phyloP scores from a whole-genome alignment of 2,329 filamentous ascomycete genomes.

The Geosmithia morbida region DNA sequence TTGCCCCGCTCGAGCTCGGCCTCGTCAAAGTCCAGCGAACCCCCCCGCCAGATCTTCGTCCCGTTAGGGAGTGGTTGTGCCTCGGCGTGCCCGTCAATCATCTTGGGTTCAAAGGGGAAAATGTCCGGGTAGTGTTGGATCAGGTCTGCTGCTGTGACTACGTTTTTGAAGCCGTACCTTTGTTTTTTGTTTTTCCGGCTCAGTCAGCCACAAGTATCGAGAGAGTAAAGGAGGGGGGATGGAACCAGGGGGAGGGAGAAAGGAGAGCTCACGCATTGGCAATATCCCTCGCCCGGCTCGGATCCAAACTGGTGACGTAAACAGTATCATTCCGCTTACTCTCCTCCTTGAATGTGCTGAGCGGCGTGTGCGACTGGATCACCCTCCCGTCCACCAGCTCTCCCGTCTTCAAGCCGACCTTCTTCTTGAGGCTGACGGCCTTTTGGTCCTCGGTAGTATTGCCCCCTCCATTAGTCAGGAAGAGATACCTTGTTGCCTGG shows the following conservation, averaged over 20 bases:
- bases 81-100: not conserved
- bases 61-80: not conserved
- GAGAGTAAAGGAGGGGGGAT: not conserved
- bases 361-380: constrained; percentile 84
- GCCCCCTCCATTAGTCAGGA: constrained; percentile 91
- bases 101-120: constrained; percentile 58
- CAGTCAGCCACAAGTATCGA: no score
- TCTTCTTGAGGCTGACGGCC: constrained; percentile 16
- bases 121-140: constrained; percentile 57
- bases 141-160: constrained; percentile 78
- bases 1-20: not conserved
- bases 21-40: not conserved
- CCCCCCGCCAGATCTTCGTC: not conserved
- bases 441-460: constrained; percentile 47
- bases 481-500: constrained; percentile 75
- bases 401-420: constrained; percentile 15
- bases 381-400: constrained; percentile 18
- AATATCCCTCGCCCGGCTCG: constrained; percentile 53
- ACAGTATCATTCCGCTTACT: constrained; percentile 35
- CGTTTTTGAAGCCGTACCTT: constrained; percentile 60
- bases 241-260: constrained; percentile 7
- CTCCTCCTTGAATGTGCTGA: constrained; percentile 39
- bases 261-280: constrained; percentile 43
- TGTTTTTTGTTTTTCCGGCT: no score
- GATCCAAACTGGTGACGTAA: constrained; percentile 58